A percentile compares a stretch with the other conserved stretches of the same genome.
These are phyloP conservation scores for Setaria viridis DNA, from an alignment of 202 grass and related monocot species.

Conservation along the genomic window DNA sequence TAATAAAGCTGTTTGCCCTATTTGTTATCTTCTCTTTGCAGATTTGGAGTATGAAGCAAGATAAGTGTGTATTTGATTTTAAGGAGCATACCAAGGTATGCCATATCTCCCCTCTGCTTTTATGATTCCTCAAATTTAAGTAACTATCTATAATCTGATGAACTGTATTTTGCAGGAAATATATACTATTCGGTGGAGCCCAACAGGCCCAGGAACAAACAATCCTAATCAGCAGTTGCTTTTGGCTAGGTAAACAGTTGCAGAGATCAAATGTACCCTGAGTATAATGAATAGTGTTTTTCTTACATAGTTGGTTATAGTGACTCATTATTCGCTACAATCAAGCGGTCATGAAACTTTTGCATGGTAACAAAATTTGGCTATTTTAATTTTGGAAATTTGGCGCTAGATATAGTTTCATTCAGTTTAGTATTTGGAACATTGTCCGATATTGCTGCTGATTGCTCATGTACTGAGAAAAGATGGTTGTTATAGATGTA, in stretches of 20 bases:
- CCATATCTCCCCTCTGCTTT: not conserved
- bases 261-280: not conserved
- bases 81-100: conserved; percentile 92
- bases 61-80: conserved; percentile 87
- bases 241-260: conserved; percentile 76
- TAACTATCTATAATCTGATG: conserved; percentile 35
- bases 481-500: conserved; percentile 1
- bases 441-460: not conserved
- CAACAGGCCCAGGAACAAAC: conserved; percentile 80
- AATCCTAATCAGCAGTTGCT: conserved; percentile 90
- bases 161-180: conserved; percentile 76
- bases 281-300: not conserved
- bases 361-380: conserved; percentile 2
- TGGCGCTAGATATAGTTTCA: not conserved
- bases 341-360: not conserved
- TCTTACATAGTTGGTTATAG: not conserved
- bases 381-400: not conserved
- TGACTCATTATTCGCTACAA: not conserved
- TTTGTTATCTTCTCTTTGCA: conserved; percentile 43
- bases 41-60: conserved; percentile 99
- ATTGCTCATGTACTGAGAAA: not conserved
- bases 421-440: conserved; percentile 12
- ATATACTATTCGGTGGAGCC: conserved; percentile 99
- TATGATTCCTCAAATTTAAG: not conserved
- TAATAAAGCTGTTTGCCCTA: not conserved